Evolutionary conservation across 768 basidiomycete genomes (phyloP), one percentile per base, ranked within the genome.

Genomic region (Sistotremastrum suecicum): DNA sequence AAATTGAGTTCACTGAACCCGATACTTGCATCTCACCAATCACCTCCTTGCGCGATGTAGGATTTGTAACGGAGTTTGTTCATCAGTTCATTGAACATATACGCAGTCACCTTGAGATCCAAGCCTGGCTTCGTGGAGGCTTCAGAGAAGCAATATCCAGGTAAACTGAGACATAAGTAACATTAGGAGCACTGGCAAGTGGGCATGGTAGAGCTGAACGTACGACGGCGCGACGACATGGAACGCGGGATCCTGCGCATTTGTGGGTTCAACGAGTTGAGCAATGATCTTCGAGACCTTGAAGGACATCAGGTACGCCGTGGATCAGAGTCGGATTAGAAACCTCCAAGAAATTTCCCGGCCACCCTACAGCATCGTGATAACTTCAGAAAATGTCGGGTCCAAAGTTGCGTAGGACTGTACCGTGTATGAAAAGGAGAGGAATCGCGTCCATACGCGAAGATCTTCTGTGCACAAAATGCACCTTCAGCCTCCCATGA

Each of bases 301-400:
- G 6, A 60, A 57, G 45, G 64, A 65, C 20, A 20, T 20, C 20
- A 20, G 20, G 20, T 20, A 20, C 20, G 20, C 20, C 20, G 20
- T 20, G 20, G 20, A 20, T 20, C 1, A 20, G 20, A 20, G 2
- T 2, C 20, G 20, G 2, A 20, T 20, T 20, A 41, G 58, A 52
- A 29, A 61, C 63, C 62, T 66, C 63, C 5, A 60, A 57, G 45
- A 65, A 65, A 37, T 60, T 62, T 5, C 64, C 64, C 6, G 63
- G 65, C 65, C 51, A 53, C 4, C 20, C 20, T 20, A 20, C 2
- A 20, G 20, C 20, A 20, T 20, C 20, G 20, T 20, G 20, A 20
- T 20, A 20, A 20, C 20, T 20, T 20, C 20, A 20, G 20, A 20
- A 2, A 20, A 2, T 20, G 20, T 20, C 2, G 20, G 2, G 20